phyloP scores from a whole-genome alignment of 768 basidiomycete species.

The Pulveroboletus sp. region DNA sequence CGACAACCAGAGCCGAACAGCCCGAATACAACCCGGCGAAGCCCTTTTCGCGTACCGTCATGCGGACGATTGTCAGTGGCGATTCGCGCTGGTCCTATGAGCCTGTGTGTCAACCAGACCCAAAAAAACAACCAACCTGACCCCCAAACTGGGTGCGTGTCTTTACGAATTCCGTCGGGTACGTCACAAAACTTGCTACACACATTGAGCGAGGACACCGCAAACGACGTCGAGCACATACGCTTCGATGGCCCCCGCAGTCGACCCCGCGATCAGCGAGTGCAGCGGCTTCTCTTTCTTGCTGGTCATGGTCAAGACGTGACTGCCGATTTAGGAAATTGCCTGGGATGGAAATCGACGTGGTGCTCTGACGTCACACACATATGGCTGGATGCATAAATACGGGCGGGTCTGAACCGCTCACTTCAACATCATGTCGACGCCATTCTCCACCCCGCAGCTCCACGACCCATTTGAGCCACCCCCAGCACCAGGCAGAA shows the following conservation, averaged over 20 bases:
- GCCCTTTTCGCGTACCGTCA: conserved; percentile 75
- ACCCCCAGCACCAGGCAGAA: conserved; percentile 35
- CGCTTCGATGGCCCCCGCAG: conserved; percentile 93
- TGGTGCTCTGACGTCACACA: conserved; percentile 16
- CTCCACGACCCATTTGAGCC: conserved; percentile 48
- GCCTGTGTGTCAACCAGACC: neutral
- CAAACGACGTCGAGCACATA: conserved; percentile 36
- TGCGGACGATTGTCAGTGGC: conserved; percentile 69
- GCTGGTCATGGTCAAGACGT: conserved; percentile 35
- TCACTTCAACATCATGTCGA: conserved; percentile 8
- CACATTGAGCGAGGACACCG: conserved; percentile 27
- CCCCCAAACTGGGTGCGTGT: conserved; percentile 91
- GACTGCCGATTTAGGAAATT: conserved; percentile 6
- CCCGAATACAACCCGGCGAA: conserved; percentile 89
- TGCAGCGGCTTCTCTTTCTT: conserved; percentile 82
- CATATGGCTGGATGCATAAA: conserved; percentile 9
- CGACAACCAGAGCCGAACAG: conserved; percentile 83
- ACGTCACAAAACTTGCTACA: conserved; percentile 71
- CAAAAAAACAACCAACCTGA: conserved; percentile 43
- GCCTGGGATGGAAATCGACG: neutral
- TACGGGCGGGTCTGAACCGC: conserved; percentile 1
- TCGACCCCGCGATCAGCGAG: conserved; percentile 86
- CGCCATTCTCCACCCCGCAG: conserved; percentile 35
- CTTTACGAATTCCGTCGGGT: conserved; percentile 91
- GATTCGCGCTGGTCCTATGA: conserved; percentile 50